Evolutionary conservation across 805 yeast species (phyloP), one percentile per base, ranked within the genome.

Genomic region (Maudiozyma saulgeensis): DNA sequence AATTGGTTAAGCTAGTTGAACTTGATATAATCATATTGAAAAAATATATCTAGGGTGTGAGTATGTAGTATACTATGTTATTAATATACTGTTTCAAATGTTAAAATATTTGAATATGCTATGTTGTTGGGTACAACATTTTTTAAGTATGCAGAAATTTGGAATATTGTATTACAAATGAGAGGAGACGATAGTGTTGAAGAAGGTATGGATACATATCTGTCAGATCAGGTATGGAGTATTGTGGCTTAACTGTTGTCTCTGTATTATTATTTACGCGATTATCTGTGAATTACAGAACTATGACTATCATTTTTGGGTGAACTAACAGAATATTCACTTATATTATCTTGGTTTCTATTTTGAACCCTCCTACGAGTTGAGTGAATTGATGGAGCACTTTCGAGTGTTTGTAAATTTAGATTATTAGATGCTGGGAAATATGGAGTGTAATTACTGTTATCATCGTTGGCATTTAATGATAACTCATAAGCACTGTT

Each of bases 291-390:
- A 26, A 55, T 47, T 1, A 58, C 59, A 16, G 54, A 47, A 9
- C 47, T 51, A 44, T 41, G 48, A 43, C 58, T 58, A 19, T 52
- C 55, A 9, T 38, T 35, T 16, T 49, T 51, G 3, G 58, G 46
- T 41, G 13, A 8, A 21, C 11, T 11, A 11, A 39, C 25, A 13
- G 42, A 39, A 39, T 21, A 16, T 39, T 39, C 42, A 19, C 42
- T 39, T 6, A 39, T 19, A 15, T 19, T 23, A 19, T 39, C 42
- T n/a, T 7, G 16, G 15, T 35, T 35, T n/a, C 18, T 35, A 7
- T 3, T 35, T 35, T 35, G 38, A n/a, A n/a, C 18, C 18, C 38
- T 35, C 15, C 18, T 15, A 35, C 15, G 38, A 8, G 38, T n/a
- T 7, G 38, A 15, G 38, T 6, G 15, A 35, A 35, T 16, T 35